Base-by-base conservation (phyloP, 352 stramenopile genomes). In the Phytophthora nicotianae region DNA sequence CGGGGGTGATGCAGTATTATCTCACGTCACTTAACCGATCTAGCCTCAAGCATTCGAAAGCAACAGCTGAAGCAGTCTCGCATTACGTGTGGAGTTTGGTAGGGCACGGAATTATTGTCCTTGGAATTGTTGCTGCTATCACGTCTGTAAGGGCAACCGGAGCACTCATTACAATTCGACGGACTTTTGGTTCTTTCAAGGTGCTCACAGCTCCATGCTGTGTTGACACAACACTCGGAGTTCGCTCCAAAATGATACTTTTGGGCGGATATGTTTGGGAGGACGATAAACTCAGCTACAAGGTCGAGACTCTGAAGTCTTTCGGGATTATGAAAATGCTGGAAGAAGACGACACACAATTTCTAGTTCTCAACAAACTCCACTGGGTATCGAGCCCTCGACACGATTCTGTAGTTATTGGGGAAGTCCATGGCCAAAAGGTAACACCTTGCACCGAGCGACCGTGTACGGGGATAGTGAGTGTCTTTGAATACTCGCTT, bases 391-490 rank as follows among this genome's bases (percentile, higher is more conserved):
- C 46, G 16, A 58, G 55, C 27, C 43, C 35, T 2, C 51, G 37
- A 21, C 23, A 42, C 5, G 45, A 62, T 27, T 19, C 43, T 17
- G 35, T 62, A 9, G 33, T 62, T 2, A 62, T 62, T 13, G 55
- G 55, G 42, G 57, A 48, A 47, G 48, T 65, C 13, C 47, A 58
- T 38, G 24, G 48, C 2, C 26, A 65, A 9, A 52, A 1, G 8
- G 57, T 65, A 14, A 47, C 38, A 47, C 47, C 26, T 21, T 65
- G 57, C 17, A 8, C 17, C 13, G 57, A 58, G 26, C 40, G 27
- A 43, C 27, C 41, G 42, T 27, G 38, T 24, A 49, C 82, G 62
- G 90, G 89, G 46, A 93, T 42, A 2, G 37, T 42, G 2, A 42
- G 37, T n/a, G n/a, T 41, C 3, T 50, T 63, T 16, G 35, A 19